Conservation (phyloP, 2,329 filamentous ascomycete species). For the Fusarium sp. region DNA sequence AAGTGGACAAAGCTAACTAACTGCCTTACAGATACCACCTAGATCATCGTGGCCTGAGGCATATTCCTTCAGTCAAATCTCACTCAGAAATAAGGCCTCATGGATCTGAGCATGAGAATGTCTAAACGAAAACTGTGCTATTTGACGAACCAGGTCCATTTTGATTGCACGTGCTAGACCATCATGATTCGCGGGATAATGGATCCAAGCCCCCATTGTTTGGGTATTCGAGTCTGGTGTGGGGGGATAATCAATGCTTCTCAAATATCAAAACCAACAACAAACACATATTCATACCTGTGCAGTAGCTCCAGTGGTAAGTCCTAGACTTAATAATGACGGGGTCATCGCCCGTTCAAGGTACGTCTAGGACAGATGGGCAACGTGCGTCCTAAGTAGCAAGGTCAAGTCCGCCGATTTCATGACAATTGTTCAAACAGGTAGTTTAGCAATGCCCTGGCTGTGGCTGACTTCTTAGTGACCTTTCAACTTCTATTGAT, state of each 20-base stretch:
- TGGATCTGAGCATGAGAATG: conserved; percentile 1
- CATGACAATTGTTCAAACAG: not conserved
- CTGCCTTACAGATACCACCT: not conserved
- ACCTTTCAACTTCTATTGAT: no score
- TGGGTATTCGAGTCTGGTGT: conserved; percentile 11
- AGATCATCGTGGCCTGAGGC: conserved; percentile 25
- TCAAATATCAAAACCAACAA: conserved; percentile 5
- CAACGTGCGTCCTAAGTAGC: not conserved
- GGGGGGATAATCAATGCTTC: conserved; percentile 9
- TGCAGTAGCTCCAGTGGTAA: conserved; percentile 5
- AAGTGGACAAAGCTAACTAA: conserved; percentile 5
- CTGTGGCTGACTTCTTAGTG: no score
- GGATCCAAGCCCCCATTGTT: no score
- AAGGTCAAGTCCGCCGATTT: not conserved
- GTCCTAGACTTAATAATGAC: not conserved
- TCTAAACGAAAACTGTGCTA: not conserved
- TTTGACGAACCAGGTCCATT: conserved; percentile 10
- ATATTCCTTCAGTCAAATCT: not conserved
- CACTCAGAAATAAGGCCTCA: conserved; percentile 17
- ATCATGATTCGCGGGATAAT: not conserved
- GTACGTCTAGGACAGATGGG: not conserved
- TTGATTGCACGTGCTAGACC: conserved; percentile 7
- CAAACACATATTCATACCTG: not conserved
- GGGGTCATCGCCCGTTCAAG: not conserved
- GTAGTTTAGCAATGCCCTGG: not conserved